Conservation (phyloP, 208 protist species). For the Pavlovales sp. region DNA sequence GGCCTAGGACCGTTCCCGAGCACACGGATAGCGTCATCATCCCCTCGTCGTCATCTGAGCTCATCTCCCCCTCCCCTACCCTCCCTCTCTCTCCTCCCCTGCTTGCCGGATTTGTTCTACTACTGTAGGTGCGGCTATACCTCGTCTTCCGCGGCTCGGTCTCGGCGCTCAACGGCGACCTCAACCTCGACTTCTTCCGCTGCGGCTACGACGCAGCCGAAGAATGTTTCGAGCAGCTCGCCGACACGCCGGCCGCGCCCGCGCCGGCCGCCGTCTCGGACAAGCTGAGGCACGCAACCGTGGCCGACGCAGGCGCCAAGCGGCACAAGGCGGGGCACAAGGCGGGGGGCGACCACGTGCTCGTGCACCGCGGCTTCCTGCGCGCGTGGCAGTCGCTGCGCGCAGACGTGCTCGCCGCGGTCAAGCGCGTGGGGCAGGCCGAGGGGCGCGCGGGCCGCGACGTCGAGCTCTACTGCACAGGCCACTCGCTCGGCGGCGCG, state of each 20-base stretch:
- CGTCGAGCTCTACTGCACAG: conserved; percentile 2
- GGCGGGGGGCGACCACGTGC: no score
- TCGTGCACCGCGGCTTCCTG: background rate
- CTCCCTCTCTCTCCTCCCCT: no score
- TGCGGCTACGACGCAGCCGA: background rate
- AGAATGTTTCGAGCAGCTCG: background rate
- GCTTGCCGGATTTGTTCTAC: no score
- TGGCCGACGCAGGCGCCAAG: no score
- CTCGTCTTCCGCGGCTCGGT: background rate
- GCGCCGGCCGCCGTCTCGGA: no score
- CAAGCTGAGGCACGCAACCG: no score
- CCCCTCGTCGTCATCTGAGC: no score
- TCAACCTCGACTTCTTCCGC: background rate
- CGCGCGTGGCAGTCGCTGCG: background rate
- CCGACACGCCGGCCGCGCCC: no score
- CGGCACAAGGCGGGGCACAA: no score
- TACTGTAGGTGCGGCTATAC: background rate
- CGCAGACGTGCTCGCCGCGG: background rate
- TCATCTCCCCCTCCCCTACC: no score
- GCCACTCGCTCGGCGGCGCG: conserved; percentile 29
- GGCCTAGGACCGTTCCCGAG: no score
- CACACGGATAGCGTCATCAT: no score
- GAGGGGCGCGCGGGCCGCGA: background rate
- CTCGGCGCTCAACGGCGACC: background rate
- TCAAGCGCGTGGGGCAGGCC: background rate